Evolutionary conservation across 176 grass and related monocot species (phyloP).

Genomic region (Juncus effusus): DNA sequence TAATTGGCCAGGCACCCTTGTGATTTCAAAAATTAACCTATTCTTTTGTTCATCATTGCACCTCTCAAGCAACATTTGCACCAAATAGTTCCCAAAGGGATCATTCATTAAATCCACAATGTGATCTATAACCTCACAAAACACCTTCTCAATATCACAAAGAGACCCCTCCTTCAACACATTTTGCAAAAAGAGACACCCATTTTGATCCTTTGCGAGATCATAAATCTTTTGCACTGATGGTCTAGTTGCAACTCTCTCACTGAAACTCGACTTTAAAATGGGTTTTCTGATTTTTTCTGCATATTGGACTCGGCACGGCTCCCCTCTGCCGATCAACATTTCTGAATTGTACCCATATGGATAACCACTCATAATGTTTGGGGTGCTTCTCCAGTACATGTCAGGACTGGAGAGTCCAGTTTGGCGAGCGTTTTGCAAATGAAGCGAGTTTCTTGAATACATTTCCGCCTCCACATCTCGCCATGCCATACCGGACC

Average conservation of each 20-base stretch:
- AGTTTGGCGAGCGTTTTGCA: constrained; percentile 34
- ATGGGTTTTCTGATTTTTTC: constrained; percentile 28
- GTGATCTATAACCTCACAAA: constrained; percentile 53
- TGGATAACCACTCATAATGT: constrained; percentile 20
- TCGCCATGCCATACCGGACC: constrained; percentile 31
- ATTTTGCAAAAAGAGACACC: constrained; percentile 54
- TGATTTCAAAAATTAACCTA: constrained; percentile 62
- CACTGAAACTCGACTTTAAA: background rate
- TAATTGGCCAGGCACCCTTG: constrained; percentile 42
- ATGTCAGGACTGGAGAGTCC: constrained; percentile 33
- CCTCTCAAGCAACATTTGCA: constrained; percentile 66
- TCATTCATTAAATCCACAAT: constrained; percentile 73
- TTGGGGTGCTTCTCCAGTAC: constrained; percentile 13
- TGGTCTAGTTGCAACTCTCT: background rate
- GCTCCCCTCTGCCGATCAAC: constrained; percentile 32
- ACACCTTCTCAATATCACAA: constrained; percentile 50
- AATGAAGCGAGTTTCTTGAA: constrained; percentile 6
- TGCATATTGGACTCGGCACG: constrained; percentile 17
- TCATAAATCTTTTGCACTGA: constrained; percentile 37
- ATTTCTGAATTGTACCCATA: constrained; percentile 30
- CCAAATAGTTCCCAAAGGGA: constrained; percentile 62
- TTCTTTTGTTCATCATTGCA: constrained; percentile 51
- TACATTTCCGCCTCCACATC: constrained; percentile 33
- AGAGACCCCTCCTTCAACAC: constrained; percentile 52
- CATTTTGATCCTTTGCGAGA: constrained; percentile 65